These are phyloP conservation scores for Curvularia eragrostidis DNA, from an alignment of 2,329 filamentous ascomycete species.

Conservation along the genomic window DNA sequence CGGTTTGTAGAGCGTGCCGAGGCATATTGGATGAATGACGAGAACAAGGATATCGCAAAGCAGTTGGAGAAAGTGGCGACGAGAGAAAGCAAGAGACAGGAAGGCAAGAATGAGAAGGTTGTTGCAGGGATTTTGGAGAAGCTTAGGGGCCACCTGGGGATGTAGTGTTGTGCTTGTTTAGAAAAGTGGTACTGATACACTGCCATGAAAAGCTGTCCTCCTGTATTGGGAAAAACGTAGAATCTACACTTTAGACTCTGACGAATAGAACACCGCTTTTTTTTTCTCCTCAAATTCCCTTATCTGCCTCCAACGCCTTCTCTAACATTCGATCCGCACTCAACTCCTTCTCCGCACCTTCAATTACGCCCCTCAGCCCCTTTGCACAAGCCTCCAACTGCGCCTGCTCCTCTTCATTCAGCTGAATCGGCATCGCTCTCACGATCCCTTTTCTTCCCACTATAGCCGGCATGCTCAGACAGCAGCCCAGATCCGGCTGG, in stretches of 20 bases:
- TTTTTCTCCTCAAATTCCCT: conserved; percentile 11
- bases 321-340: conserved; percentile 35
- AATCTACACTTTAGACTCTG: not conserved
- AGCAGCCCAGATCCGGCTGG: conserved; percentile 56
- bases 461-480: conserved; percentile 59
- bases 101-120: conserved; percentile 69
- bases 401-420: conserved; percentile 45
- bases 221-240: not conserved
- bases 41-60: conserved; percentile 63
- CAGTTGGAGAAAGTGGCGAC: conserved; percentile 72
- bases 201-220: not conserved
- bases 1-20: conserved; percentile 73
- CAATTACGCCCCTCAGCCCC: conserved; percentile 46
- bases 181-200: not conserved
- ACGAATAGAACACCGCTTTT: not conserved
- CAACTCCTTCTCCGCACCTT: conserved; percentile 48
- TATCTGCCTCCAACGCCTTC: conserved; percentile 34
- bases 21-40: conserved; percentile 63
- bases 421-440: conserved; percentile 45
- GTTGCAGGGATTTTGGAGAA: conserved; percentile 26
- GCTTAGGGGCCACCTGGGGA: conserved; percentile 21
- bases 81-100: conserved; percentile 90
- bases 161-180: conserved; percentile 1
- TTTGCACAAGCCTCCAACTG: conserved; percentile 46
- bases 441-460: conserved; percentile 58